A percentile compares a stretch with the other conserved stretches of the same genome.
phyloP scores from a whole-genome alignment of 345 rosid species.

The Mercurialis annua region DNA sequence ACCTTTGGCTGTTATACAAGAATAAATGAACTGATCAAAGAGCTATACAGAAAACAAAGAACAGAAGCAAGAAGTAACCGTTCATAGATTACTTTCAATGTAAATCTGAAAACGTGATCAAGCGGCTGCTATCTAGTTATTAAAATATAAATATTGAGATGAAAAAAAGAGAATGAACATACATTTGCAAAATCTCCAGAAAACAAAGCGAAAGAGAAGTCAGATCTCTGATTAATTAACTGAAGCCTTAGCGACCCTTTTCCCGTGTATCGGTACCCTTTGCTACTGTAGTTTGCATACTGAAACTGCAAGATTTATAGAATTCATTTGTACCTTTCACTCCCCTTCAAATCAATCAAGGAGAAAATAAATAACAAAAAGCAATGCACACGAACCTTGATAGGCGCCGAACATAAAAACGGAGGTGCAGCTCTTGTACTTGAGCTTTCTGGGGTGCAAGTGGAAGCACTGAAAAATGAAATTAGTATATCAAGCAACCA shows the following conservation, averaged over 20 bases:
- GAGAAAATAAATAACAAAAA: conserved; percentile 7
- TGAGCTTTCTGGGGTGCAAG: conserved; percentile 38
- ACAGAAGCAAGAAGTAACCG: neutral
- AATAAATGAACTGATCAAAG: conserved; percentile 1
- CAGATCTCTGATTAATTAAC: conserved; percentile 73
- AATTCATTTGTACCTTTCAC: neutral
- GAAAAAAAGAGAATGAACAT: conserved; percentile 17
- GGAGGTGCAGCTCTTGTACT: conserved; percentile 42
- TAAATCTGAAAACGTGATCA: neutral
- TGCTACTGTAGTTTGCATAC: conserved; percentile 58
- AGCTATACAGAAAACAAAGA: neutral
- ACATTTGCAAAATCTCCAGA: conserved; percentile 59
- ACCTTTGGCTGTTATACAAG: conserved; percentile 52
- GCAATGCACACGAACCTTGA: conserved; percentile 44
- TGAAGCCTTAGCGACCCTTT: conserved; percentile 61
- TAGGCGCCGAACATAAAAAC: conserved; percentile 57
- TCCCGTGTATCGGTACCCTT: conserved; percentile 44
- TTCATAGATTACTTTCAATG: no score
- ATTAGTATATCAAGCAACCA: neutral
- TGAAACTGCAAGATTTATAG: conserved; percentile 41
- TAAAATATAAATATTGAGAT: neutral
- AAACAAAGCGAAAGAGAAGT: conserved; percentile 60
- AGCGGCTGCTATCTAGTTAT: neutral
- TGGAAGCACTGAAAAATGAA: conserved; percentile 44
- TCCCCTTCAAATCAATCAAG: neutral